Conservation (phyloP, 2,329 filamentous ascomycete species). For the Aspergillus carbonarius region DNA sequence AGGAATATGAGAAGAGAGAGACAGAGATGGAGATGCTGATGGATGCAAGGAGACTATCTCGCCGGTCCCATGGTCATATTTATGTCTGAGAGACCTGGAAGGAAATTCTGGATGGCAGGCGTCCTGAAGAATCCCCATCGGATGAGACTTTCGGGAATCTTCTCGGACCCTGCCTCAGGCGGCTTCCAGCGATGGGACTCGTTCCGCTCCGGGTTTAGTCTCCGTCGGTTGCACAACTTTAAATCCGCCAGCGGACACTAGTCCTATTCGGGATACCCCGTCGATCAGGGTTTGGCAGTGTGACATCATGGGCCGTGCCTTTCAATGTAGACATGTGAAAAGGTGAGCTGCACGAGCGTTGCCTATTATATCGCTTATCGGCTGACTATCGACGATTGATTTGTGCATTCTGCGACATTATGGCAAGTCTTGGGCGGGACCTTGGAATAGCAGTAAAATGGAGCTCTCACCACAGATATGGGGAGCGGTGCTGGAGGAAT, state of each 20-base stretch:
- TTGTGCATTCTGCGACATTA: no score
- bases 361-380: no score
- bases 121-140: background rate
- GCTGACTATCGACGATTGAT: no score
- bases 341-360: no score
- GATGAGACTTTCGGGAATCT: background rate
- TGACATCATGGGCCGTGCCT: background rate
- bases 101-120: no score
- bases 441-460: no score
- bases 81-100: background rate
- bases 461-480: no score
- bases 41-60: no score
- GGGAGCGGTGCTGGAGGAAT: no score
- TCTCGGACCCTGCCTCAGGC: background rate
- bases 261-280: background rate
- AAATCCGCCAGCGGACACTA: background rate
- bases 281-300: background rate
- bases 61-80: background rate
- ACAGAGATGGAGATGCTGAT: background rate
- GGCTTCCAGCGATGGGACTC: background rate
- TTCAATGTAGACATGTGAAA: no score
- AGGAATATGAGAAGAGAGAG: no score
- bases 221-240: background rate
- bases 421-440: no score
- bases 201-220: background rate